Base-by-base conservation (phyloP, 352 stramenopile genomes). In the Pythium monospermum region DNA sequence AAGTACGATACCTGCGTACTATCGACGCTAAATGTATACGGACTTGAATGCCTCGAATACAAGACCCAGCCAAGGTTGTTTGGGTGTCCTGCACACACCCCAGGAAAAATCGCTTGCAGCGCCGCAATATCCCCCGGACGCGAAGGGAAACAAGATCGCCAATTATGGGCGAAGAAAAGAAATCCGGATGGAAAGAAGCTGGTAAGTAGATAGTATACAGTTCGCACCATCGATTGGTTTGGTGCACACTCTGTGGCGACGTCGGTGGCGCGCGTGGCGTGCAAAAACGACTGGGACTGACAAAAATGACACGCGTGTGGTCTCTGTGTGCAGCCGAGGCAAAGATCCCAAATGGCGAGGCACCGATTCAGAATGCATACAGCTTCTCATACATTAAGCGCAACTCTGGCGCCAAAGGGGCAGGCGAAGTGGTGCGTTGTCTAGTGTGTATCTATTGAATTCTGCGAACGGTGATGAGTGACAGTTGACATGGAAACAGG, bases 331-430 rank as follows among this genome's bases (percentile, higher is more conserved):
- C 40, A 42, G 19, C 19, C 15, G 15, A 42, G 36, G 19, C 36
- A 42, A 42, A 67, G 35, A 61, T 69, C 28, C 52, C 42, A 19
- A 45, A 39, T 12, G 67, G 30, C 13, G 81, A 94, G 49, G 69
- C 65, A 50, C 76, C 78, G 31, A 87, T 96, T 50, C 86, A 96
- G 66, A 95, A 94, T 54, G 85, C 73, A 69, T 96, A 91, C 69
- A 87, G 60, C 66, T 94, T 94, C 53, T 94, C 83, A 68, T 94
- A 93, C 66, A 91, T 92, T 57, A 94, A 94, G 65, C 80, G 83
- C 66, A 92, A 66, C 67, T 83, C 79, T 11, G 81, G 78, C 33
- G 84, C 83, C 66, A 91, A 91, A 55, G 66, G 67, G 19, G 69
- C 77, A 46, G 51, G 46, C 36, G 83, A 75, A 64, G 75, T 85